A percentile compares a stretch with the other conserved stretches of the same genome.
Evolutionary conservation across 805 yeast genomes (phyloP).

Genomic region (Starmerella khaoyaiensis): DNA sequence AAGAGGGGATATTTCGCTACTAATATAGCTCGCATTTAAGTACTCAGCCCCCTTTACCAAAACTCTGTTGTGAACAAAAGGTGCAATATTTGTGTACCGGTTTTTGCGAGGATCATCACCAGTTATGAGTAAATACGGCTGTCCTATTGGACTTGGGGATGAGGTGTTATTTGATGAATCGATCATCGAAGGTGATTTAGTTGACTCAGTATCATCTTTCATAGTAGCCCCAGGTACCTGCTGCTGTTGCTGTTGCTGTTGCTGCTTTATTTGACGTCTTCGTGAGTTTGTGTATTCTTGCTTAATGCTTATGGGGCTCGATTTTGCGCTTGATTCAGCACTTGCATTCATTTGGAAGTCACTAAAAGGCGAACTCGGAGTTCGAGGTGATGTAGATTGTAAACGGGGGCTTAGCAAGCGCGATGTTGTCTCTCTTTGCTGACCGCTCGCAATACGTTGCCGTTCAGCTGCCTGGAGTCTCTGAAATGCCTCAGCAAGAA

Average conservation of each 20-base stretch:
- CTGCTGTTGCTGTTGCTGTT: conserved; percentile 1
- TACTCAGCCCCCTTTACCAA: conserved; percentile 43
- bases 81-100: conserved; percentile 77
- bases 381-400: conserved; percentile 2
- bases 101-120: conserved; percentile 83
- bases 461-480: conserved; percentile 58
- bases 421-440: conserved; percentile 2
- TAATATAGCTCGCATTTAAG: conserved; percentile 71
- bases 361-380: conserved; percentile 11
- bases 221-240: neutral
- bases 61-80: conserved; percentile 77
- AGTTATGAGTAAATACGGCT: conserved; percentile 41
- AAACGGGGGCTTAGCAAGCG: conserved; percentile 4
- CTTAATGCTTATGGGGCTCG: conserved; percentile 2
- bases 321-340: neutral
- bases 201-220: too few relatives aligned
- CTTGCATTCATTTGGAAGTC: conserved; percentile 1
- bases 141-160: conserved; percentile 11
- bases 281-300: conserved; percentile 5
- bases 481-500: conserved; percentile 43
- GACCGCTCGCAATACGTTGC: conserved; percentile 30
- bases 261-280: conserved; percentile 4
- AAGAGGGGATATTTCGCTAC: conserved; percentile 28
- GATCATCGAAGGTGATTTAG: too few relatives aligned
- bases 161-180: too few relatives aligned